These are phyloP conservation scores for Rhizomucor miehei DNA, from an alignment of 371 early-diverging fungal genomes.

Conservation along the genomic window DNA sequence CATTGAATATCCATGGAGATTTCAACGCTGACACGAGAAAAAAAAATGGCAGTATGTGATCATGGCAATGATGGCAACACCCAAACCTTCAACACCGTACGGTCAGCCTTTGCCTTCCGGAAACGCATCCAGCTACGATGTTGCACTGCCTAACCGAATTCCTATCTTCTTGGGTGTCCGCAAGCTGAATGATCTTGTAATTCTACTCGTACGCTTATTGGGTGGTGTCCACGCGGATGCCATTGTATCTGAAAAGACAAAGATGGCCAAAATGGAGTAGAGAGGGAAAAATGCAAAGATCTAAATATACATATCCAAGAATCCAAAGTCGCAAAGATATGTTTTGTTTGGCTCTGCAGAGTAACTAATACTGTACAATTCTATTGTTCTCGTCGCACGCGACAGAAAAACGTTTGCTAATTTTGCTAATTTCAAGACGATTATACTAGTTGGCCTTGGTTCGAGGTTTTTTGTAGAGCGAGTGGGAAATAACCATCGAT, in stretches of 20 bases:
- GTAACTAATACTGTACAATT: not conserved
- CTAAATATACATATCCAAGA: not conserved
- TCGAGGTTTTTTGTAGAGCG: no score
- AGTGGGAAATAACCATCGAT: no score
- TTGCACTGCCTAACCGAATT: slow-evolving; percentile 36
- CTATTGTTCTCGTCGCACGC: not conserved
- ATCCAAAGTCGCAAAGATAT: not conserved
- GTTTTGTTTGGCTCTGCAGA: not conserved
- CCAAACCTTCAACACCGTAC: slow-evolving; percentile 27
- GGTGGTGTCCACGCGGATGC: slow-evolving; percentile 44
- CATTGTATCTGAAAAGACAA: slow-evolving; percentile 34
- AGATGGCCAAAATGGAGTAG: slow-evolving; percentile 15
- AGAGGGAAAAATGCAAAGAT: not conserved
- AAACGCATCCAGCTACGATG: slow-evolving; percentile 22
- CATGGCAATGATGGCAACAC: slow-evolving; percentile 48
- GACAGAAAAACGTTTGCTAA: not conserved
- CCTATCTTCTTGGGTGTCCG: slow-evolving; percentile 46
- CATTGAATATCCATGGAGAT: not conserved
- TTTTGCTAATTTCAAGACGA: no score
- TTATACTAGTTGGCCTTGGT: no score
- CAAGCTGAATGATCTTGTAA: slow-evolving; percentile 37
- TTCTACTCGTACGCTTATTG: slow-evolving; percentile 25
- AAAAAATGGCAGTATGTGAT: slow-evolving; percentile 40
- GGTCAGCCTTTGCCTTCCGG: slow-evolving; percentile 29
- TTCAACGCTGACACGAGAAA: not conserved